Conservation (phyloP, 306 rosid genomes). For the Vigna unguiculata region DNA sequence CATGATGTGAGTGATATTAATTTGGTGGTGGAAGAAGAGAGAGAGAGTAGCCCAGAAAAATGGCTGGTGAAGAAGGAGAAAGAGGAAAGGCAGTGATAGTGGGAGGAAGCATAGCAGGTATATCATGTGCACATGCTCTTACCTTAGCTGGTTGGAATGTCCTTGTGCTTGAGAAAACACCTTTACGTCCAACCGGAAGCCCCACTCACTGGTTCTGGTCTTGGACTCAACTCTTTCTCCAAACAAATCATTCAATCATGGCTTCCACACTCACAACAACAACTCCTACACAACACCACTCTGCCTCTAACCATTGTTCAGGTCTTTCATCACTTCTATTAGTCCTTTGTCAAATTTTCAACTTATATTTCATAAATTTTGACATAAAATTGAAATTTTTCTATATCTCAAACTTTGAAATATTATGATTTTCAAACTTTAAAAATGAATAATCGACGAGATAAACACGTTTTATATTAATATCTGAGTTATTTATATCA, state of each 20-base stretch:
- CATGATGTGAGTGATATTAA: too few species aligned
- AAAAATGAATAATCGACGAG: too few species aligned
- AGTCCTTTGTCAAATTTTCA: too few species aligned
- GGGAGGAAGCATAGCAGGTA: slow-evolving; percentile 87
- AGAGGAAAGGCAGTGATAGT: slow-evolving; percentile 67
- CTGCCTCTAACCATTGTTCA: slow-evolving; percentile 76
- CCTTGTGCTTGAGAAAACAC: slow-evolving; percentile 70
- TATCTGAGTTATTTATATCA: too few species aligned
- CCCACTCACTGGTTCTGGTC: slow-evolving; percentile 93
- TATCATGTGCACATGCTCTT: slow-evolving; percentile 74
- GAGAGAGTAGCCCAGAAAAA: neutral
- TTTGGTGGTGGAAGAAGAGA: too few species aligned
- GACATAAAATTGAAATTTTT: too few species aligned
- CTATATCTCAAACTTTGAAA: too few species aligned
- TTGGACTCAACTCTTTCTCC: slow-evolving; percentile 75
- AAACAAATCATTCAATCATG: slow-evolving; percentile 65
- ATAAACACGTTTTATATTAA: too few species aligned
- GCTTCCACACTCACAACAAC: slow-evolving; percentile 57
- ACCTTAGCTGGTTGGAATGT: slow-evolving; percentile 77
- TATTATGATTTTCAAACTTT: too few species aligned
- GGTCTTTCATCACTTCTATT: slow-evolving; percentile 42
- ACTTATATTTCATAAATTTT: too few species aligned
- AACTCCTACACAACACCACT: slow-evolving; percentile 55
- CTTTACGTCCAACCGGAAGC: slow-evolving; percentile 57
- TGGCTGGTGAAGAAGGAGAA: slow-evolving; percentile 45